Evolutionary conservation across 2,329 filamentous ascomycete species (phyloP), one percentile per base, ranked within the genome.

Genomic region (Cercospora zeina): DNA sequence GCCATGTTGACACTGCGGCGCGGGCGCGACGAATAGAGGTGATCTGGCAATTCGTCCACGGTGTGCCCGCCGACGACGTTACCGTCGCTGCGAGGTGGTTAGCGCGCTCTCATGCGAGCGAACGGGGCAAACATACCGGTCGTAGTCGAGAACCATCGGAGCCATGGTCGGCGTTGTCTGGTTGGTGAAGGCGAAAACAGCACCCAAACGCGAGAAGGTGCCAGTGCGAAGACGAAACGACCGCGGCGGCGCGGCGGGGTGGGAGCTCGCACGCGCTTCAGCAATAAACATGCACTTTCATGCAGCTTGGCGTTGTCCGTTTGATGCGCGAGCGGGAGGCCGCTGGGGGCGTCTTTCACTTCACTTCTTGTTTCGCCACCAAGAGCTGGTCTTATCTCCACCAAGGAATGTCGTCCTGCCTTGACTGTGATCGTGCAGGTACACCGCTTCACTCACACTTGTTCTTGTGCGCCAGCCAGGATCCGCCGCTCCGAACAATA

Each of bases 401-500:
- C 51, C 51, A 9, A 65, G 56, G 14, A 65, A 58, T n/a, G 47
- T 42, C 30, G 42, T 56, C 45, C 70, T 59, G 21, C 64, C 65
- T 14, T 68, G 36, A n/a, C 74, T 71, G 34, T 75, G 72, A 65
- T 81, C 79, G 59, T 75, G 70, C 19, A 74, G 66, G 45, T 80
- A 81, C 6, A 81, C 76, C n/a, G 76, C 74, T 63, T 81, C 78
- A 34, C 69, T 69, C 19, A 81, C 73, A 56, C 70, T 77, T 67
- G 72, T 77, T 60, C 77, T 73, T 50, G 73, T 77, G 49, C 75
- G 71, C 79, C 79, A 80, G 7, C 72, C 73, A 11, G 68, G 64
- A 10, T 75, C 68, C 50, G 72, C 69, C 10, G 42, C 58, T 42
- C 75, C 73, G 64, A 79, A 80, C 13, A 81, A 62, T 4, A 81